Evolutionary conservation across 805 yeast species (phyloP), one percentile per base, ranked within the genome.

Genomic region (Pichia paraexigua): DNA sequence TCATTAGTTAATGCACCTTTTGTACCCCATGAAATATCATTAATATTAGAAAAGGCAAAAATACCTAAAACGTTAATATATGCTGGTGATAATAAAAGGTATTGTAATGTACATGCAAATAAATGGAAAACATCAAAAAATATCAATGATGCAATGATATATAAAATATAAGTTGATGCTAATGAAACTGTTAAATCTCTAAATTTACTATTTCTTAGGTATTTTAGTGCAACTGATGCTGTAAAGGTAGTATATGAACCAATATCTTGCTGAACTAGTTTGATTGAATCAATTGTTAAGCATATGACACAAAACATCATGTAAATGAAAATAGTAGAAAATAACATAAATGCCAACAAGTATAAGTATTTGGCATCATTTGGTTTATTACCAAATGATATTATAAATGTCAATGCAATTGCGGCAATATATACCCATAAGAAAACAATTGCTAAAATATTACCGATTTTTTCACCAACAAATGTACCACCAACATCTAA

Each of bases 1-100:
- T 74, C 85, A 2, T 47, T 52, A 64, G 80, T 78, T 5, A 79
- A 75, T 39, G 85, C 86, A 49, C 96, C 96, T 65, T 92, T 88
- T 3, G 96, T 92, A 68, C 97, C 97, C 97, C 98, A 91, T 6
- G 96, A 87, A 47, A 91, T 82, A 71, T 91, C 98, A 66, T 91
- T 95, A 53, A 91, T 83, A 67, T 91, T 92, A 72, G 97, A 90
- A 66, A 91, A 90, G 8, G 97, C 95, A 69, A 90, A 91, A 52
- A 91, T 91, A 63, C 88, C 87, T 63, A 92, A 73, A 53, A 90
- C 92, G 63, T 91, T 91, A 68, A 90, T 82, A 66, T 90, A 92
- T 0, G 95, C 81, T 2, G 98, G 98, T 56, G 90, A 82, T 48
- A 91, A 68, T 56, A 91, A 68, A 50, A 91, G 66, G 64, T 92